Conservation (phyloP, 2,329 filamentous ascomycete species). For the Zopfia rhizophila region DNA sequence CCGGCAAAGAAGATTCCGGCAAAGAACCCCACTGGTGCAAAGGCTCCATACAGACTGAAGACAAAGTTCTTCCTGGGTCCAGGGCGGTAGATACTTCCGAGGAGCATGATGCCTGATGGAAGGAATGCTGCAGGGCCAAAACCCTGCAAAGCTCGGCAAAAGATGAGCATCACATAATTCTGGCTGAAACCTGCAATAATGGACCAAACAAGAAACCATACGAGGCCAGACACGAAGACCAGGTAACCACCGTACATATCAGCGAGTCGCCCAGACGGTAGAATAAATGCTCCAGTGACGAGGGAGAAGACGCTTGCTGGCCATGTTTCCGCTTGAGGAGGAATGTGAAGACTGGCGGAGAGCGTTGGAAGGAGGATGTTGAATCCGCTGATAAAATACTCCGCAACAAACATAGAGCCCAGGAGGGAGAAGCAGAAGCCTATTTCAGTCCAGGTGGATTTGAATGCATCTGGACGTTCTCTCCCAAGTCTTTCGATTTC, state of each 20-base stretch:
- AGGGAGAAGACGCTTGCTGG: constrained; percentile 51
- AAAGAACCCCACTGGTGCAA: constrained; percentile 60
- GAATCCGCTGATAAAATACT: constrained; percentile 83
- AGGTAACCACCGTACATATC: constrained; percentile 72
- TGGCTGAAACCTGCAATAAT: constrained; percentile 75
- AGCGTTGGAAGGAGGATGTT: constrained; percentile 74
- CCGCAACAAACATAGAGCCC: constrained; percentile 72
- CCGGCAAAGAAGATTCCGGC: constrained; percentile 55
- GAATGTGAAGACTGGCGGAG: constrained; percentile 70
- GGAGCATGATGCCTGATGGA: constrained; percentile 73
- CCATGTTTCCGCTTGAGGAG: constrained; percentile 67
- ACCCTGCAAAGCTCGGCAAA: constrained; percentile 79
- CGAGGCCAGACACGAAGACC: constrained; percentile 70
- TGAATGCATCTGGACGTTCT: constrained; percentile 68
- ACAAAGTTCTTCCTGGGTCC: constrained; percentile 76
- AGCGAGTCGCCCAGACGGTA: constrained; percentile 64
- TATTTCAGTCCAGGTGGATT: constrained; percentile 64
- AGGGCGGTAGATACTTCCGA: constrained; percentile 72
- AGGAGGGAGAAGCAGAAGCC: constrained; percentile 71
- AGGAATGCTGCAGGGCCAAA: constrained; percentile 78
- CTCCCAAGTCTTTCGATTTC: constrained; percentile 70
- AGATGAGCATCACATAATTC: constrained; percentile 75
- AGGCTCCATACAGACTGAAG: constrained; percentile 68
- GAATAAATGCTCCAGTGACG: constrained; percentile 48
- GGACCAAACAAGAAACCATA: constrained; percentile 74